A percentile compares a stretch with the other conserved stretches of the same genome.
phyloP scores from a whole-genome alignment of 176 grass and related monocot genomes.

The Aegilops longissima region DNA sequence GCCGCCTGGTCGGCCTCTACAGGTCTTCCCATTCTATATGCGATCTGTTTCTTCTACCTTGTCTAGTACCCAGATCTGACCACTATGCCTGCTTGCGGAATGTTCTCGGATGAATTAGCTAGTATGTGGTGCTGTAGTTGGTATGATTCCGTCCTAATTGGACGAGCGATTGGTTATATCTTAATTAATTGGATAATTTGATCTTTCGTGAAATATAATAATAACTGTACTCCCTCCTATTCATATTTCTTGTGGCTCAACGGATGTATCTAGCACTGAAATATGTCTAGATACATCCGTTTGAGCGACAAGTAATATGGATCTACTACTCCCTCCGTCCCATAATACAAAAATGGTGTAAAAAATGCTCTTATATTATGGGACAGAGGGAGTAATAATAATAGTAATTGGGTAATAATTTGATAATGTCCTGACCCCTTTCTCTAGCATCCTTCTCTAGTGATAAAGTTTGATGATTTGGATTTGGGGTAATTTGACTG shows the following conservation, averaged over 20 bases:
- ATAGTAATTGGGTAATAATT: background rate
- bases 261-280: too few species aligned
- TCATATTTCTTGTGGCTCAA: too few species aligned
- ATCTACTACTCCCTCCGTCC: too few species aligned
- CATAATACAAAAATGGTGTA: too few species aligned
- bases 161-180: background rate
- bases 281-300: too few species aligned
- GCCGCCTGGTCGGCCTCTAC: conserved; percentile 80
- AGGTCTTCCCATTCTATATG: conserved; percentile 36
- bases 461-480: background rate
- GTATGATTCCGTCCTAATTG: background rate
- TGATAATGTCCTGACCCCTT: background rate
- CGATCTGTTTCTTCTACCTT: background rate
- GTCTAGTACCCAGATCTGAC: conserved; percentile 38
- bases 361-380: too few species aligned
- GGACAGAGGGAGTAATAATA: too few species aligned
- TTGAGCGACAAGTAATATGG: too few species aligned
- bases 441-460: background rate
- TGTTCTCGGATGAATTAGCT: background rate
- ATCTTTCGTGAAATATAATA: background rate
- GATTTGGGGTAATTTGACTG: background rate
- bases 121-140: background rate
- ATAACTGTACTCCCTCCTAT: too few species aligned
- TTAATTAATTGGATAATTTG: background rate
- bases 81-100: background rate